phyloP scores from a whole-genome alignment of 2,329 filamentous ascomycete genomes.

The Exophiala lecanii-corni region DNA sequence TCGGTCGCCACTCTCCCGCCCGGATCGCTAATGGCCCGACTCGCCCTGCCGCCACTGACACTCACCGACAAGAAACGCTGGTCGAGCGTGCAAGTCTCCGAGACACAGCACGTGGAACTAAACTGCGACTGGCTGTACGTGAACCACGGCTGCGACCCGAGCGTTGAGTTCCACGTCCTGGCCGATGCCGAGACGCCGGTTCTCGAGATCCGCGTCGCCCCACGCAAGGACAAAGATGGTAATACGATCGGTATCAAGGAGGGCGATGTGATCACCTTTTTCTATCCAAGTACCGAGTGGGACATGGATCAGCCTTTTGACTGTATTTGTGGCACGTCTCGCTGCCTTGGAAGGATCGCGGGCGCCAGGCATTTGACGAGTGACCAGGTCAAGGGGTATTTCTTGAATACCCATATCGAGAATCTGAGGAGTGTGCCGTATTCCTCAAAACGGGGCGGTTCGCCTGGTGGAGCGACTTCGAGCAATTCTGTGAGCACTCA shows the following conservation, averaged over 20 bases:
- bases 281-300: conserved; percentile 49
- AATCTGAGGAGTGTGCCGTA: conserved; percentile 18
- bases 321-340: conserved; percentile 39
- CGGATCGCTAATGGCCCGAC: conserved; percentile 16
- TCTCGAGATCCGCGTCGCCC: conserved; percentile 30
- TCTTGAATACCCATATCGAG: conserved; percentile 42
- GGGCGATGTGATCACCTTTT: conserved; percentile 45
- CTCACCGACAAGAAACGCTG: conserved; percentile 17
- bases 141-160: conserved; percentile 54
- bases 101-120: conserved; percentile 50
- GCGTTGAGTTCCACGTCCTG: conserved; percentile 50
- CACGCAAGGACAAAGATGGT: conserved; percentile 11
- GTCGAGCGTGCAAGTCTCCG: conserved; percentile 44
- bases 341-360: conserved; percentile 37
- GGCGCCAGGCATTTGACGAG: conserved; percentile 37
- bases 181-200: conserved; percentile 34
- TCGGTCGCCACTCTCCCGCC: conserved; percentile 8
- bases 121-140: conserved; percentile 54
- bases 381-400: conserved; percentile 34
- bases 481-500: too few relatives aligned
- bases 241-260: conserved; percentile 31
- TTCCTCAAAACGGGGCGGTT: neutral
- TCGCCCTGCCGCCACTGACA: conserved; percentile 16
- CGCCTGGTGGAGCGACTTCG: too few relatives aligned
- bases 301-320: conserved; percentile 45